These are phyloP conservation scores for Blastocrithidia nonstop DNA, from an alignment of 208 protist genomes.

Conservation along the genomic window DNA sequence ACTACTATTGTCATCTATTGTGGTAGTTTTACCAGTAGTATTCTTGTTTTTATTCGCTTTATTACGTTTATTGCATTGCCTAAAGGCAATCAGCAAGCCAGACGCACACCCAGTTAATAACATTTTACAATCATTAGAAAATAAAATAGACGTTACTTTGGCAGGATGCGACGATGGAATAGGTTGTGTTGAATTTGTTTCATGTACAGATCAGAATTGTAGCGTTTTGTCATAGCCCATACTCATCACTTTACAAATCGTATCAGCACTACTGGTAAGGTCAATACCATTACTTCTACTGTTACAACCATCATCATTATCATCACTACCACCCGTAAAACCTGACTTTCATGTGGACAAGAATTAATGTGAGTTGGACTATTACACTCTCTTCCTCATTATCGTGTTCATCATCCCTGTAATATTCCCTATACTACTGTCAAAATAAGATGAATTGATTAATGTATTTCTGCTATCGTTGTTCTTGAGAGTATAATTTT, in stretches of 20 bases:
- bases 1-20: neutral
- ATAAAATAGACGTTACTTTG: conserved; percentile 37
- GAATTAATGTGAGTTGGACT: too few relatives aligned
- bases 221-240: conserved; percentile 24
- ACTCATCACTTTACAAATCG: too few relatives aligned
- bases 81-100: conserved; percentile 46
- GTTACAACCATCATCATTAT: too few relatives aligned
- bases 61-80: neutral
- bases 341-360: too few relatives aligned
- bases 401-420: too few relatives aligned
- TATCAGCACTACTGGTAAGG: too few relatives aligned
- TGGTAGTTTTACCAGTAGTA: neutral
- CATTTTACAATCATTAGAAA: conserved; percentile 18
- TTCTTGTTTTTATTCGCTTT: neutral
- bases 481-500: neutral
- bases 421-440: too few relatives aligned
- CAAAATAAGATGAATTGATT: too few relatives aligned
- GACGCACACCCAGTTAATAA: conserved; percentile 50
- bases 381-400: too few relatives aligned
- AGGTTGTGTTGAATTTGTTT: neutral
- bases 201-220: conserved; percentile 24
- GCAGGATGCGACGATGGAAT: conserved; percentile 14
- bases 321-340: too few relatives aligned
- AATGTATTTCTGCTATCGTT: neutral
- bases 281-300: too few relatives aligned